A percentile compares a stretch with the other conserved stretches of the same genome.
These are phyloP conservation scores for Coemansia sp. DNA, from an alignment of 192 early-diverging fungal genomes.

Conservation along the genomic window DNA sequence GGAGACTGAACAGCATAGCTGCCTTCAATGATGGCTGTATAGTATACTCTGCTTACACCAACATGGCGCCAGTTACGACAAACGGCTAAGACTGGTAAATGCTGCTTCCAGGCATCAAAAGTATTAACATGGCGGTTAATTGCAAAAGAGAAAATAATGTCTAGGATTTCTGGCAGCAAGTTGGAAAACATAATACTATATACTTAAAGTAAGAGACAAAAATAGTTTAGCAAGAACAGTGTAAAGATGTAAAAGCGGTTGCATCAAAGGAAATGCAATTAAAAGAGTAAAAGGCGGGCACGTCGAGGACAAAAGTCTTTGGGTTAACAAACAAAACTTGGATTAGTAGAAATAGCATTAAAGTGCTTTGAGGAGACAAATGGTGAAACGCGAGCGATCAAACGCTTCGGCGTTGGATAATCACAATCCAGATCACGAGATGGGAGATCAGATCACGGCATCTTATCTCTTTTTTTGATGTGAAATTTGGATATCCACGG, in stretches of 20 bases:
- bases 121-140: too few species aligned
- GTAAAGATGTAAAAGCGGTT: too few species aligned
- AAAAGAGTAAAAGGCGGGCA: not conserved
- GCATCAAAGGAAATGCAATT: not conserved
- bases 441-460: constrained; percentile 2
- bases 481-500: not conserved
- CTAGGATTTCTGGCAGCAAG: not conserved
- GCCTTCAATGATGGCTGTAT: not conserved
- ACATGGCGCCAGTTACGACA: not conserved
- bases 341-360: too few species aligned
- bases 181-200: not conserved
- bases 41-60: not conserved
- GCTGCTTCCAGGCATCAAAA: not conserved
- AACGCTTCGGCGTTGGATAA: too few species aligned
- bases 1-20: too few species aligned
- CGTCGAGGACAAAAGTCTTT: too few species aligned
- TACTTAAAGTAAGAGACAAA: too few species aligned
- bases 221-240: too few species aligned
- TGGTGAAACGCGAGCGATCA: too few species aligned
- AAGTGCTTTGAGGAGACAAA: too few species aligned
- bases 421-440: too few species aligned
- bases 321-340: too few species aligned
- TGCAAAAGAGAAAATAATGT: not conserved
- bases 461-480: constrained; percentile 1
- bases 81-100: not conserved